Evolutionary conservation across 345 rosid species (phyloP).

Genomic region (Garcia nutans): DNA sequence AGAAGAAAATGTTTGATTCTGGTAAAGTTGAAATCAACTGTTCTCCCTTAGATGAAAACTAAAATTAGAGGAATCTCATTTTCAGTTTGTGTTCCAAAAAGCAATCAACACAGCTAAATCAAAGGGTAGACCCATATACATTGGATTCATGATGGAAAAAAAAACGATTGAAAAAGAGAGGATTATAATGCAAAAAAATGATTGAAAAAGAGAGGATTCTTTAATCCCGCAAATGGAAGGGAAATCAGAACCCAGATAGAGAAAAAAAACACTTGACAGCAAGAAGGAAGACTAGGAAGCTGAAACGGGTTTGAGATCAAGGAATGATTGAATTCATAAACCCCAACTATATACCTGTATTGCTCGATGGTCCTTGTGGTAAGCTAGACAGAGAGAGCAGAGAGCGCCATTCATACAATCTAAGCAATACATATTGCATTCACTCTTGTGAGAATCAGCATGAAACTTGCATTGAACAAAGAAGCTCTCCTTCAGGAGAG

Average conservation of each 20-base stretch:
- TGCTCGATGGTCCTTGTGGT: conserved; percentile 50
- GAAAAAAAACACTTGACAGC: neutral
- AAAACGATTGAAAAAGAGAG: conserved; percentile 1
- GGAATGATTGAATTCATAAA: neutral
- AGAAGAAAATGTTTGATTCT: neutral
- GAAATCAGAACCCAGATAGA: neutral
- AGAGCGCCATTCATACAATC: conserved; percentile 58
- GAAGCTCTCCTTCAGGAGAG: conserved; percentile 49
- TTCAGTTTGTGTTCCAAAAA: neutral
- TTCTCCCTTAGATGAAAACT: neutral
- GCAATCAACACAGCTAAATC: neutral
- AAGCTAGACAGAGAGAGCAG: conserved; percentile 53
- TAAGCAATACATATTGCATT: conserved; percentile 65
- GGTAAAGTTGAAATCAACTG: neutral
- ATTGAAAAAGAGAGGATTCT: neutral
- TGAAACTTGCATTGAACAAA: conserved; percentile 57
- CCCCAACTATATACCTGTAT: conserved; percentile 47
- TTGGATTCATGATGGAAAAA: neutral
- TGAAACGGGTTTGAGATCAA: neutral
- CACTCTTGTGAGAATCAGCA: conserved; percentile 60
- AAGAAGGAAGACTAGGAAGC: neutral
- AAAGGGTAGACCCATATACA: neutral
- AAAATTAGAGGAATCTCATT: neutral
- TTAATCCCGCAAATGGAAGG: neutral
- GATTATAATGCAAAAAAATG: neutral